Base-by-base conservation (phyloP, 768 basidiomycete species). In the Vararia minispora region DNA sequence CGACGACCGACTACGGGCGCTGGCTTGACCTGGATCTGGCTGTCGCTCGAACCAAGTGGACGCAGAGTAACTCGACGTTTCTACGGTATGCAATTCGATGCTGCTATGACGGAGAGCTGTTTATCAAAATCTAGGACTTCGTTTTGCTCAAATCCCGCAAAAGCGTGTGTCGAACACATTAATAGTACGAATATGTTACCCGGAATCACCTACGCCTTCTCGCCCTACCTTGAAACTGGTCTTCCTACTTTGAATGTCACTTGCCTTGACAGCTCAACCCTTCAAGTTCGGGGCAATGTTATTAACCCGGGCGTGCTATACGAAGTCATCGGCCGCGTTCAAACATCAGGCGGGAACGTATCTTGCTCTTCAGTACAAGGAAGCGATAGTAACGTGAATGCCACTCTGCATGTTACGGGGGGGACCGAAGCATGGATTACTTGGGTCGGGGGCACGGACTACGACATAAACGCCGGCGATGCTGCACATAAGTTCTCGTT, bases 371-470 rank as follows among this genome's bases (percentile, higher is more conserved):
- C 53, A 0, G 33, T 52, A 9, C 28, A 48, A 18, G 51, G 51
- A n/a, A n/a, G n/a, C n/a, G n/a, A n/a, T n/a, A n/a, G n/a, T n/a
- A n/a, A n/a, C 12, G n/a, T 14, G 2, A 35, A 58, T 36, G 67
- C 68, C 17, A 69, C 69, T 2, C 40, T 84, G 16, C 57, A 56
- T 23, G 62, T 84, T 11, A 53, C 52, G 6, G 58, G 61, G 14
- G 61, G 69, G 20, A 58, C 59, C 2, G 74, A 76, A 41, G 64
- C 74, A 0, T 80, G 74, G 76, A 57, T 83, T 46, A 70, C 72
- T 6, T 84, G 80, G 79, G 71, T 75, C 13, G 82, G 80, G n/a
- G 79, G 67, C 21, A 85, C 83, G 12, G 68, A 83, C 33, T 85
- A 76, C 52, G 62, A 72, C 43, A 71, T 74, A 55, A 55, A 70